A percentile compares a stretch with the other conserved stretches of the same genome.
Conservation (phyloP, 306 rosid genomes). For the Vachellia collinsii region DNA sequence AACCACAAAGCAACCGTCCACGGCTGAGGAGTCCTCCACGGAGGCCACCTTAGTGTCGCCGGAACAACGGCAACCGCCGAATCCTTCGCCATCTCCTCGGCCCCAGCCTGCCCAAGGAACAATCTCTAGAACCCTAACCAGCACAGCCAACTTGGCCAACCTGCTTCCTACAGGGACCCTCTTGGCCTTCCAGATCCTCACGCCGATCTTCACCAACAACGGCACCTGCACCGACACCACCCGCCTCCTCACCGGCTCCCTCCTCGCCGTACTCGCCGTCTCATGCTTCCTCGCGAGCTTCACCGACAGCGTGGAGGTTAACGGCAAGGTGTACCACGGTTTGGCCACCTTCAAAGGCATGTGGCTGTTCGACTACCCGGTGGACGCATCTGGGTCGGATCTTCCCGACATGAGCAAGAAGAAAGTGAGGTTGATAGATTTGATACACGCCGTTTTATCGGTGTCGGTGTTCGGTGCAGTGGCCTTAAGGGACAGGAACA, state of each 20-base stretch:
- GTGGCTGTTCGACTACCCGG: constrained; percentile 56
- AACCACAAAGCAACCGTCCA: constrained; percentile 23
- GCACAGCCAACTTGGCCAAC: constrained; percentile 74
- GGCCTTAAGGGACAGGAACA: constrained; percentile 63
- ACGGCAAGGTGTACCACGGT: constrained; percentile 65
- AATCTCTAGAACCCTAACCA: constrained; percentile 46
- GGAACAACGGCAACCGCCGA: background rate
- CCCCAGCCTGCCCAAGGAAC: constrained; percentile 30
- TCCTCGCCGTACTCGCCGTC: constrained; percentile 49
- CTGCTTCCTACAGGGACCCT: constrained; percentile 81
- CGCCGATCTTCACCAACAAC: constrained; percentile 67
- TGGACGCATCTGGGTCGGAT: constrained; percentile 16
- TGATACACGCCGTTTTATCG: constrained; percentile 55
- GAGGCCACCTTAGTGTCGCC: background rate
- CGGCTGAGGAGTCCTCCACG: background rate
- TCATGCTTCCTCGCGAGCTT: constrained; percentile 62
- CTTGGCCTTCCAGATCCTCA: constrained; percentile 65
- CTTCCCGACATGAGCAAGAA: constrained; percentile 56
- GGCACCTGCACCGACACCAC: constrained; percentile 67
- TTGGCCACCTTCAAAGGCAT: constrained; percentile 61
- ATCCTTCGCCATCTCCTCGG: background rate
- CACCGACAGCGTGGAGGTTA: constrained; percentile 63
- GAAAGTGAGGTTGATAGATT: constrained; percentile 48
- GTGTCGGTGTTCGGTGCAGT: constrained; percentile 59
- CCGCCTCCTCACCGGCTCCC: constrained; percentile 40